Evolutionary conservation across 2,329 filamentous ascomycete species (phyloP).

Genomic region (Kalaharituber pfeilii): DNA sequence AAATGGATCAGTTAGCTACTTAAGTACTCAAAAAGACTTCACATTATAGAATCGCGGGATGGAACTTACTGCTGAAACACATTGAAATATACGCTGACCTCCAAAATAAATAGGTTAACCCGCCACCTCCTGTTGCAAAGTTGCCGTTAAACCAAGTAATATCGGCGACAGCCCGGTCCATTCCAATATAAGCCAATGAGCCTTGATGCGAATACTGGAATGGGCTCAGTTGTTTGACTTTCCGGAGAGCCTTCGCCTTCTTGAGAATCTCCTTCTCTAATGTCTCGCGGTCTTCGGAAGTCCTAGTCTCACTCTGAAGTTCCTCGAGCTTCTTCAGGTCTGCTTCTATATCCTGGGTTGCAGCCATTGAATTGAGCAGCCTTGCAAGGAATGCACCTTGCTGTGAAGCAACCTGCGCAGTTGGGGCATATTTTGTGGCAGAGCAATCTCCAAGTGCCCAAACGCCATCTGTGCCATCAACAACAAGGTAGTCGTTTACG

Average conservation of each 20-base stretch:
- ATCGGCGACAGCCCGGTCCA: conserved; percentile 93
- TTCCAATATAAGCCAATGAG: conserved; percentile 90
- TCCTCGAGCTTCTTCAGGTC: conserved; percentile 53
- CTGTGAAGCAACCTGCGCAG: conserved; percentile 88
- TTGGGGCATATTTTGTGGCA: conserved; percentile 91
- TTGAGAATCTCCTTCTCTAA: conserved; percentile 61
- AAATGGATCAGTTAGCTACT: not conserved
- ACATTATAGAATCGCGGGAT: not conserved
- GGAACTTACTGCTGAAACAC: conserved; percentile 92
- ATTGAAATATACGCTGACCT: conserved; percentile 94
- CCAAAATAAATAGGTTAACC: conserved; percentile 96
- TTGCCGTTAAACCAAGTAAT: conserved; percentile 96
- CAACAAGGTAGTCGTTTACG: conserved; percentile 96
- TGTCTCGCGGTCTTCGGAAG: conserved; percentile 40
- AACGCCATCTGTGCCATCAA: conserved; percentile 90
- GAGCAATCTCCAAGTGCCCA: conserved; percentile 98
- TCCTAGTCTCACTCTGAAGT: conserved; percentile 49
- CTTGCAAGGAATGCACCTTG: conserved; percentile 89
- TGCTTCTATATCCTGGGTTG: conserved; percentile 65
- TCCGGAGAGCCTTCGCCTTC: conserved; percentile 68
- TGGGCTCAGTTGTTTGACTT: conserved; percentile 86
- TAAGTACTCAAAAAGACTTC: not conserved
- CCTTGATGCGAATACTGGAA: conserved; percentile 99
- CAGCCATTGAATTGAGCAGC: conserved; percentile 98
- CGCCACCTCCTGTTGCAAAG: conserved; percentile 68